Conservation (phyloP, 2,329 filamentous ascomycete genomes). For the Exophiala viscosa region DNA sequence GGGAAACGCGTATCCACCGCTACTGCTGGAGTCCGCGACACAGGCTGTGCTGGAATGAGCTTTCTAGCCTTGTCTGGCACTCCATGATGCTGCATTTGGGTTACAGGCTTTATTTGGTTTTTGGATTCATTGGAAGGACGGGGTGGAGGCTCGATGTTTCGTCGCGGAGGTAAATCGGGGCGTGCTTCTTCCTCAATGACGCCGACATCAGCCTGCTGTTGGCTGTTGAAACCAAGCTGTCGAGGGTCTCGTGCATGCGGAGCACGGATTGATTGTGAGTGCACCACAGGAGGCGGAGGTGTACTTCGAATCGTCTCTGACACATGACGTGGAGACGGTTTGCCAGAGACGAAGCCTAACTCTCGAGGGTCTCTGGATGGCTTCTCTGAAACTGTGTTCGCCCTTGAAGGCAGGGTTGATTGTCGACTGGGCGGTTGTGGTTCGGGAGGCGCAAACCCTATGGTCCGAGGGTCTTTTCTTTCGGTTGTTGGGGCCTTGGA, state of each 20-base stretch:
- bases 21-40: slow-evolving; percentile 23
- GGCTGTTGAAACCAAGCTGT: slow-evolving; percentile 21
- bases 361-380: slow-evolving; percentile 31
- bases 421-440: slow-evolving; percentile 11
- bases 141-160: slow-evolving; percentile 31
- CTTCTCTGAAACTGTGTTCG: slow-evolving; percentile 23
- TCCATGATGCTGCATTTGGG: neutral
- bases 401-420: slow-evolving; percentile 15
- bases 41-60: slow-evolving; percentile 10
- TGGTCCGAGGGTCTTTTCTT: slow-evolving; percentile 17
- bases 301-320: slow-evolving; percentile 21
- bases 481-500: slow-evolving; percentile 3
- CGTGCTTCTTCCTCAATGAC: slow-evolving; percentile 31
- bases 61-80: slow-evolving; percentile 19
- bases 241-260: slow-evolving; percentile 23
- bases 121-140: slow-evolving; percentile 26
- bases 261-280: slow-evolving; percentile 9
- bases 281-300: slow-evolving; percentile 27
- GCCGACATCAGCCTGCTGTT: slow-evolving; percentile 1
- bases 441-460: slow-evolving; percentile 16
- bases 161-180: slow-evolving; percentile 50
- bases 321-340: slow-evolving; percentile 41
- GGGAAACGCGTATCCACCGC: slow-evolving; percentile 30
- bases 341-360: slow-evolving; percentile 38
- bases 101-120: slow-evolving; percentile 9